Evolutionary conservation across 2,329 filamentous ascomycete genomes (phyloP).

Genomic region (Colletotrichum noveboracense): DNA sequence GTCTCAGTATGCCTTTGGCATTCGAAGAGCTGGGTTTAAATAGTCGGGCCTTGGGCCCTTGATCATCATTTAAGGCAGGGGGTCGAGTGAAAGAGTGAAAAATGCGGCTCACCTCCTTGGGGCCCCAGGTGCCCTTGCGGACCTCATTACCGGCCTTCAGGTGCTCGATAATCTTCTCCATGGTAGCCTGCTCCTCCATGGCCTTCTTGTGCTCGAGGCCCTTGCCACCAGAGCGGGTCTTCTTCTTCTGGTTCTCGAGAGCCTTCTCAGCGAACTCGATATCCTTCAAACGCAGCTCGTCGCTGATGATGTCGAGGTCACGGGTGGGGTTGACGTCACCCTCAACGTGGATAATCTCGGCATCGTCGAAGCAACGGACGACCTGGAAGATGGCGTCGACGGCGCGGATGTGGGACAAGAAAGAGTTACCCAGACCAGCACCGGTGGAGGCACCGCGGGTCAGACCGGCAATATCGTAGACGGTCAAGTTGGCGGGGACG

Average conservation of each 20-base stretch:
- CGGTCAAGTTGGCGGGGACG: constrained; percentile 96
- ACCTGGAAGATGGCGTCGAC: constrained; percentile 99
- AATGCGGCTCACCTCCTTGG: constrained; percentile 84
- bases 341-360: constrained; percentile 99
- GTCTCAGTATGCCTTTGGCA: constrained; percentile 90
- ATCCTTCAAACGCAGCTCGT: constrained; percentile 96
- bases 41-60: constrained; percentile 92
- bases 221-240: constrained; percentile 92
- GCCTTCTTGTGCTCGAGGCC: constrained; percentile 98
- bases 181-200: constrained; percentile 90
- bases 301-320: constrained; percentile 95
- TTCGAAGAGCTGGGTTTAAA: constrained; percentile 99
- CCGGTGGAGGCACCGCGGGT: constrained; percentile 96
- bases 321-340: constrained; percentile 95
- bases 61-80: constrained; percentile 81
- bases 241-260: constrained; percentile 89
- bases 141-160: constrained; percentile 92
- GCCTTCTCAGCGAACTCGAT: constrained; percentile 99
- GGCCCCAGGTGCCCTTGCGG: constrained; percentile 84
- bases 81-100: constrained; percentile 25
- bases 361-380: constrained; percentile 96
- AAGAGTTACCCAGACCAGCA: constrained; percentile 95
- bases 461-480: constrained; percentile 98
- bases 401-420: constrained; percentile 97
- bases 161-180: constrained; percentile 86